These are phyloP conservation scores for Staphylotrichum longicolle DNA, from an alignment of 495 filamentous ascomycete species.

Conservation along the genomic window DNA sequence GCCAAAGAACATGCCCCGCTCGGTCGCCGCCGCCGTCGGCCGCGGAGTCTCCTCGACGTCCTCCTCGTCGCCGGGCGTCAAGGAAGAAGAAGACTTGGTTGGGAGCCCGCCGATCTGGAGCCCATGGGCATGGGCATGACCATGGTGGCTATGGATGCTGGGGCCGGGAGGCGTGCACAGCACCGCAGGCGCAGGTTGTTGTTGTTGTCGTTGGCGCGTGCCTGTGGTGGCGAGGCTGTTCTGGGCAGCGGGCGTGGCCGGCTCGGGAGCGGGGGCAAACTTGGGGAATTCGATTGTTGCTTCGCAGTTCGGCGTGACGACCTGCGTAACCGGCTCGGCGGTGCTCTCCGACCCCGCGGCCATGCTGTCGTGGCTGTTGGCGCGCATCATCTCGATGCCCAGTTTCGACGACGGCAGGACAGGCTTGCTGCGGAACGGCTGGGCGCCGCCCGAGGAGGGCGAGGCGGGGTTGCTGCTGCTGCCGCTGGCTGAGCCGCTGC, in stretches of 20 bases:
- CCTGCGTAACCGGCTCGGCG: constrained; percentile 40
- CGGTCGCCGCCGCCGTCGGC: constrained; percentile 14
- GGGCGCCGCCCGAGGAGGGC: constrained; percentile 29
- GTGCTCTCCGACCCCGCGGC: constrained; percentile 44
- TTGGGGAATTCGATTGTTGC: constrained; percentile 22
- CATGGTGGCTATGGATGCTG: too few species aligned
- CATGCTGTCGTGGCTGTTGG: constrained; percentile 85
- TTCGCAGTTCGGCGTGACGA: constrained; percentile 42
- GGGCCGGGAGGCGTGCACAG: constrained; percentile 24
- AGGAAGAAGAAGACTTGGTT: too few species aligned
- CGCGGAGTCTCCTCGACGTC: constrained; percentile 38
- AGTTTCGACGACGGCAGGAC: constrained; percentile 67
- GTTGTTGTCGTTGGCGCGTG: too few species aligned
- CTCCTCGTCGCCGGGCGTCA: not conserved
- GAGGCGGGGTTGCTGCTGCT: constrained; percentile 44
- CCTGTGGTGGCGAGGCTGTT: too few species aligned
- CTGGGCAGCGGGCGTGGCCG: not conserved
- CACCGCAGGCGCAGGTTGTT: not conserved
- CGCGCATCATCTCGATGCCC: constrained; percentile 92
- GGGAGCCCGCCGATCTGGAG: too few species aligned
- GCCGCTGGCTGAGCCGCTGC: constrained; percentile 29
- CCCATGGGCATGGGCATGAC: too few species aligned
- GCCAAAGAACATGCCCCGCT: not conserved
- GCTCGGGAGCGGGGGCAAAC: too few species aligned
- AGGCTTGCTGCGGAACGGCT: constrained; percentile 43